Evolutionary conservation across 2,329 filamentous ascomycete genomes (phyloP).

Genomic region (Venturia pyrina): DNA sequence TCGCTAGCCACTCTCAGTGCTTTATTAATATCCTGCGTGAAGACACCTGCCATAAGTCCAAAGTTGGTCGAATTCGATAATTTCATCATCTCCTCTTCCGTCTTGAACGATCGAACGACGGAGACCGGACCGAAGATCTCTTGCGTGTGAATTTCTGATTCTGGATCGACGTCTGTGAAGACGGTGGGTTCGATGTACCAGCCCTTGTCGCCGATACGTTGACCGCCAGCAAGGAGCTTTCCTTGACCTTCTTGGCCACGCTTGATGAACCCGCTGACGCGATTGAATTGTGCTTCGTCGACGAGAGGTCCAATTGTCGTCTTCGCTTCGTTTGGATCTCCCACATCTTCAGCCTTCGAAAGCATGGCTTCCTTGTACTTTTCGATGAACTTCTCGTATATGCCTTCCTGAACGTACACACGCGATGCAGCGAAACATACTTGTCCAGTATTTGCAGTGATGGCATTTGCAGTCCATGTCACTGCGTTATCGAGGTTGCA

Average conservation of each 20-base stretch:
- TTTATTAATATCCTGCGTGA: conserved; percentile 29
- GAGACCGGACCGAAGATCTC: conserved; percentile 31
- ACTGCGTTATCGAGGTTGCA: conserved; percentile 33
- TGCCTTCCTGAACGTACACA: conserved; percentile 30
- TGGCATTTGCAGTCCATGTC: conserved; percentile 25
- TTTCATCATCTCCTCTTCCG: conserved; percentile 29
- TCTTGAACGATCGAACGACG: conserved; percentile 26
- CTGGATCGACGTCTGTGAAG: conserved; percentile 24
- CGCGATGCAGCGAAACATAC: conserved; percentile 28
- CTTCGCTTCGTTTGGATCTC: conserved; percentile 21
- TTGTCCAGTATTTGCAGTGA: conserved; percentile 29
- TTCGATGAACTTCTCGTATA: conserved; percentile 28
- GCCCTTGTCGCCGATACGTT: conserved; percentile 12
- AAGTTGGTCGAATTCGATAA: conserved; percentile 30
- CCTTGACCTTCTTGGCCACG: conserved; percentile 14
- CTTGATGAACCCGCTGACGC: conserved; percentile 14
- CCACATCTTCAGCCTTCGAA: conserved; percentile 22
- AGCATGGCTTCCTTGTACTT: conserved; percentile 26
- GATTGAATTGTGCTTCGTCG: conserved; percentile 14
- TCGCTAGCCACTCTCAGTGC: conserved; percentile 16
- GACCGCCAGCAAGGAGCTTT: conserved; percentile 13
- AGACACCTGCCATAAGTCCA: conserved; percentile 28
- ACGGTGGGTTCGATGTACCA: conserved; percentile 21
- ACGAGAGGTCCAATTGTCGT: conserved; percentile 24
- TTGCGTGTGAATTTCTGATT: conserved; percentile 26